These are phyloP conservation scores for Biscogniauxia sp. DNA, from an alignment of 2,329 filamentous ascomycete genomes.

Conservation along the genomic window DNA sequence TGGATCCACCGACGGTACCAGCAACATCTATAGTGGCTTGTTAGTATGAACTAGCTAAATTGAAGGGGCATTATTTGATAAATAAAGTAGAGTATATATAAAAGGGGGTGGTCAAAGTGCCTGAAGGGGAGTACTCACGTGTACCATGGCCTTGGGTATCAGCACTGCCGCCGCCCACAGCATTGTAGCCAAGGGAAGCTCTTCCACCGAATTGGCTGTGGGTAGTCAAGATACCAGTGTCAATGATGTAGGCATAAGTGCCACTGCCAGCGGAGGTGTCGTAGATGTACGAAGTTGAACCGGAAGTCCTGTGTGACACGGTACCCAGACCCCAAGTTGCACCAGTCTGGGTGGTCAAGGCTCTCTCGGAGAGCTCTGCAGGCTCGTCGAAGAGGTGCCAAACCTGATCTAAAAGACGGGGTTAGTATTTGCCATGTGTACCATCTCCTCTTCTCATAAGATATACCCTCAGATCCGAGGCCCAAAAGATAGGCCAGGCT, in stretches of 20 bases:
- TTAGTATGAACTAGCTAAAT: background rate
- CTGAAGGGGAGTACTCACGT: slow-evolving; percentile 14
- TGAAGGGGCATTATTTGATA: no score
- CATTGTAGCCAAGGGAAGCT: slow-evolving; percentile 34
- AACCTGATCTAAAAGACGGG: slow-evolving; percentile 19
- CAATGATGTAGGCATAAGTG: slow-evolving; percentile 52
- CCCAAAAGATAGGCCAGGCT: no score
- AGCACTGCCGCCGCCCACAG: slow-evolving; percentile 26
- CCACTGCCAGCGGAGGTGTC: slow-evolving; percentile 39
- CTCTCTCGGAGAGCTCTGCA: slow-evolving; percentile 20
- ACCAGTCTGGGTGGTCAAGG: slow-evolving; percentile 33
- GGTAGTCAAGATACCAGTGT: slow-evolving; percentile 48
- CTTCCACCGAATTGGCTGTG: slow-evolving; percentile 44
- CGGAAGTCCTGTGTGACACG: slow-evolving; percentile 39
- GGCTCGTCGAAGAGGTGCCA: slow-evolving; percentile 25
- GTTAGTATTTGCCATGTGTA: no score
- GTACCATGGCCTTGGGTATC: slow-evolving; percentile 46
- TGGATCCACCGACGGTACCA: slow-evolving; percentile 42
- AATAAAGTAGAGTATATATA: background rate
- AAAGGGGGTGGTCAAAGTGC: background rate
- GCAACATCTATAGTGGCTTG: slow-evolving; percentile 33
- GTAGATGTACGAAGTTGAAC: slow-evolving; percentile 39
- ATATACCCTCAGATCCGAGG: no score
- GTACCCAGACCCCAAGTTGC: slow-evolving; percentile 45
- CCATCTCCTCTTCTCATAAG: no score